Evolutionary conservation across 441 rosid genomes (phyloP).

Genomic region (Biscutella laevigata): DNA sequence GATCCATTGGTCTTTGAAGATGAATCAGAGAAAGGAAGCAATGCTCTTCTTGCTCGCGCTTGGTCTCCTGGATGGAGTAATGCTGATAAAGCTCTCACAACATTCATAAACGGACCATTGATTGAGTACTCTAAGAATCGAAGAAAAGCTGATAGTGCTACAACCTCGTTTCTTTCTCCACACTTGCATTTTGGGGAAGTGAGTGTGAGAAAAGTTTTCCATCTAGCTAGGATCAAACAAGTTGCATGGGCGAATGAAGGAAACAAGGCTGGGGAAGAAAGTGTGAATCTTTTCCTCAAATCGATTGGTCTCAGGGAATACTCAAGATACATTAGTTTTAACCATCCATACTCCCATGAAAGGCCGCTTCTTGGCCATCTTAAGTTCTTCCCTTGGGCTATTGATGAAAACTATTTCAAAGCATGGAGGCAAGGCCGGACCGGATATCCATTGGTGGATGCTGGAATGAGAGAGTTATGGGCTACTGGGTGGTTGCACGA

Average conservation of each 20-base stretch:
- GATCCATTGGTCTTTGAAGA: conserved; percentile 75
- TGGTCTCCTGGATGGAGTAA: conserved; percentile 98
- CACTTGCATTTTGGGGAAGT: conserved; percentile 96
- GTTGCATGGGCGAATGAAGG: conserved; percentile 97
- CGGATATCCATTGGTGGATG: conserved; percentile 89
- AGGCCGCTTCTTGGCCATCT: conserved; percentile 91
- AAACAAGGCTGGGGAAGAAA: conserved; percentile 81
- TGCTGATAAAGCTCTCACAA: conserved; percentile 80
- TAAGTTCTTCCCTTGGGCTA: conserved; percentile 86
- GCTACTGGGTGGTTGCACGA: conserved; percentile 97
- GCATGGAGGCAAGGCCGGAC: conserved; percentile 99
- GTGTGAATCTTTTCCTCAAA: conserved; percentile 84
- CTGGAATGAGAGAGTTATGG: conserved; percentile 99
- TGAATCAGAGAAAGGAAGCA: conserved; percentile 89
- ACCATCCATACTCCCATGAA: conserved; percentile 90
- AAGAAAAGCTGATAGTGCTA: conserved; percentile 91
- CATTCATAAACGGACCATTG: conserved; percentile 82
- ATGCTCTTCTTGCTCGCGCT: conserved; percentile 91
- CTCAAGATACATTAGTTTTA: conserved; percentile 85
- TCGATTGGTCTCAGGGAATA: conserved; percentile 94
- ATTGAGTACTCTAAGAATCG: conserved; percentile 81
- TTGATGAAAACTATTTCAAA: conserved; percentile 78
- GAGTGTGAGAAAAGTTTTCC: conserved; percentile 87
- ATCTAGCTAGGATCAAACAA: conserved; percentile 84
- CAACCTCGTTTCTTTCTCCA: conserved; percentile 92